Percentiles rank a stretch among this genome's conserved stretches.
Evolutionary conservation across 1,139 yeast species (phyloP).

Genomic region (Scheffersomyces titani): DNA sequence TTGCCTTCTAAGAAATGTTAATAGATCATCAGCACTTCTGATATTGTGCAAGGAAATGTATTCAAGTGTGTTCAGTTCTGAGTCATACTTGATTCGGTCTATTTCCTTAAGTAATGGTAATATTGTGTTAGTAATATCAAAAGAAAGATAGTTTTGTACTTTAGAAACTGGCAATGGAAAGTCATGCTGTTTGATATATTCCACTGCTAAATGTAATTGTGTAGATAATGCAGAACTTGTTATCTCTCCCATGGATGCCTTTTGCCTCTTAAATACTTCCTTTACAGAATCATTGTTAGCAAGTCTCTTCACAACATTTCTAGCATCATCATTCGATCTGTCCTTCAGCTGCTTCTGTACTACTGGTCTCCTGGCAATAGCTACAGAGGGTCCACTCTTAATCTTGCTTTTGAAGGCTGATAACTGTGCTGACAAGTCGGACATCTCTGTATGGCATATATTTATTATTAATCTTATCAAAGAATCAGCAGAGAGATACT

Average conservation of each 20-base stretch:
- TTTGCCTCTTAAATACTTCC: slow-evolving; percentile 42
- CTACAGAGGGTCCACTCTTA: slow-evolving; percentile 49
- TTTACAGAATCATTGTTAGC: slow-evolving; percentile 26
- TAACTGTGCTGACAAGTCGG: slow-evolving; percentile 48
- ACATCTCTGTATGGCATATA: slow-evolving; percentile 22
- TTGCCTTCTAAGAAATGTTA: slow-evolving; percentile 74
- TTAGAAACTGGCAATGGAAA: slow-evolving; percentile 65
- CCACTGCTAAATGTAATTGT: slow-evolving; percentile 84
- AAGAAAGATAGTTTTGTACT: slow-evolving; percentile 58
- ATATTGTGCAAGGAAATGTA: slow-evolving; percentile 90
- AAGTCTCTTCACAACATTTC: slow-evolving; percentile 14
- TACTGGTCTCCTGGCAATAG: slow-evolving; percentile 31
- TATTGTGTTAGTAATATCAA: slow-evolving; percentile 50
- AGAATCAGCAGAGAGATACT: too few relatives aligned
- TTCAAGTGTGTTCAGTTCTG: slow-evolving; percentile 65
- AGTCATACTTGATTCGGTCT: slow-evolving; percentile 70
- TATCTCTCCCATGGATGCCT: slow-evolving; percentile 26
- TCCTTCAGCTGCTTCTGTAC: slow-evolving; percentile 7
- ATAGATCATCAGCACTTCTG: slow-evolving; percentile 73
- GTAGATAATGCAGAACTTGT: slow-evolving; percentile 72
- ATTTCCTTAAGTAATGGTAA: slow-evolving; percentile 72
- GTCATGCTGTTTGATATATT: slow-evolving; percentile 71
- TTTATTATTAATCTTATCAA: too few relatives aligned
- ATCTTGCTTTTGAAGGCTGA: slow-evolving; percentile 52
- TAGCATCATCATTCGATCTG: slow-evolving; percentile 6